phyloP scores from a whole-genome alignment of 208 protist species.

The Acanthamoeba polyphaga region DNA sequence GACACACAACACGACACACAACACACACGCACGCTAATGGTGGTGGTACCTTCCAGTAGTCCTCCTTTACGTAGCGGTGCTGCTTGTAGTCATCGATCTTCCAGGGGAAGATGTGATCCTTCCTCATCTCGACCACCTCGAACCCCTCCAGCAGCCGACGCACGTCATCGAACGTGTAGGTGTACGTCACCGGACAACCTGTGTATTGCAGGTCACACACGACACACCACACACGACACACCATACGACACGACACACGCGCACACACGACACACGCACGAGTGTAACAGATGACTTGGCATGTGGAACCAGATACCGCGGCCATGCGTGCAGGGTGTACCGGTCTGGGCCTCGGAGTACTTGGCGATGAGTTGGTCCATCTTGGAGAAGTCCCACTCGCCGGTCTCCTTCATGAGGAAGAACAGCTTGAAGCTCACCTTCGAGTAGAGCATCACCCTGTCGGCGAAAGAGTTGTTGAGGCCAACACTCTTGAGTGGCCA shows the following conservation, averaged over 20 bases:
- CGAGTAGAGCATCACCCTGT: slow-evolving; percentile 62
- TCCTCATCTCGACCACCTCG: slow-evolving; percentile 10
- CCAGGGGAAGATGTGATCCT: slow-evolving; percentile 69
- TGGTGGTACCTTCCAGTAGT: slow-evolving; percentile 58
- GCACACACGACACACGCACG: too few relatives aligned
- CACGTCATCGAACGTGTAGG: slow-evolving; percentile 63
- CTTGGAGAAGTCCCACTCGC: slow-evolving; percentile 62
- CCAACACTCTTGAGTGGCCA: too few relatives aligned
- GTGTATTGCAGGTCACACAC: background rate
- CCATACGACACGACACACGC: too few relatives aligned
- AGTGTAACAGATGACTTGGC: too few relatives aligned
- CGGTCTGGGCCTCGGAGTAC: slow-evolving; percentile 62
- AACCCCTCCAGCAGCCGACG: background rate
- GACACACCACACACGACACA: too few relatives aligned
- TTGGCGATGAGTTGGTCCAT: slow-evolving; percentile 56
- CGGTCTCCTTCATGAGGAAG: slow-evolving; percentile 65
- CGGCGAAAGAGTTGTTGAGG: background rate
- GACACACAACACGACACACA: too few relatives aligned
- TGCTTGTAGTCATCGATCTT: slow-evolving; percentile 44
- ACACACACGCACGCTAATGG: too few relatives aligned
- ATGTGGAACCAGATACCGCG: too few relatives aligned
- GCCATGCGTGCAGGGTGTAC: background rate
- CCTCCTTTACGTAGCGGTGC: slow-evolving; percentile 29
- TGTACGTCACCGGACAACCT: slow-evolving; percentile 20
- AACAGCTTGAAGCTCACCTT: slow-evolving; percentile 72